A percentile compares a stretch with the other conserved stretches of the same genome.
These are phyloP conservation scores for Escovopsis sp. DNA, from an alignment of 2,329 filamentous ascomycete genomes.

Conservation along the genomic window DNA sequence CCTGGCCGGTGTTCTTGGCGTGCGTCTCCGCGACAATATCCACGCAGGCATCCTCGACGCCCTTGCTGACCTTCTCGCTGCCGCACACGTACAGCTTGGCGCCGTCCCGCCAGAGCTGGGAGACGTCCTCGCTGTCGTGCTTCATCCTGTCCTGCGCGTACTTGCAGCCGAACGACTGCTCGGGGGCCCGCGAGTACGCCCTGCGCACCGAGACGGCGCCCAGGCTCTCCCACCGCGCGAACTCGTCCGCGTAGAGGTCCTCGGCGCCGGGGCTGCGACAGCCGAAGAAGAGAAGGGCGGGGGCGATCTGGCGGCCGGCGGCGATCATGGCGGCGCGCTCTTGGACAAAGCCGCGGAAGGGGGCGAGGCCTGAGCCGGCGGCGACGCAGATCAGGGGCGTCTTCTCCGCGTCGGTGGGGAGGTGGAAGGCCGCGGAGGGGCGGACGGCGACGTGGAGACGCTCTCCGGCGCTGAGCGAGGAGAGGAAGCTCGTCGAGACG, in stretches of 20 bases:
- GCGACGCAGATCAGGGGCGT: conserved; percentile 36
- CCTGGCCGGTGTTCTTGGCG: conserved; percentile 14
- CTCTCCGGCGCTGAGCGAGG: conserved; percentile 28
- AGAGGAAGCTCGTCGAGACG: conserved; percentile 46
- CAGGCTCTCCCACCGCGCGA: conserved; percentile 40
- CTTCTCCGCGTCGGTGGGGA: conserved; percentile 28
- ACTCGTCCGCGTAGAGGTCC: conserved; percentile 42
- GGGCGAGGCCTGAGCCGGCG: conserved; percentile 42
- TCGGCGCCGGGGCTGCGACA: conserved; percentile 41
- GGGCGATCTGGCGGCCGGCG: conserved; percentile 37
- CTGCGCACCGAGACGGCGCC: conserved; percentile 46
- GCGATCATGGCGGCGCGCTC: conserved; percentile 38
- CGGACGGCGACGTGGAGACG: conserved; percentile 34
- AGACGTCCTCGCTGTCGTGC: conserved; percentile 20
- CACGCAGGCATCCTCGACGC: conserved; percentile 25
- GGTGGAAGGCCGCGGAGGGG: conserved; percentile 29
- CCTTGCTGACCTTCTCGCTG: conserved; percentile 33
- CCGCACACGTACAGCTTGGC: conserved; percentile 53
- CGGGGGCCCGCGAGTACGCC: conserved; percentile 35
- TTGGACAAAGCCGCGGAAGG: conserved; percentile 48
- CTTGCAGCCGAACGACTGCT: conserved; percentile 29
- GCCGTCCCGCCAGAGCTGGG: conserved; percentile 24
- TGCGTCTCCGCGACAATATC: conserved; percentile 19
- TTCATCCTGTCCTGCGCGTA: conserved; percentile 32
- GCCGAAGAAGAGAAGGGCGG: conserved; percentile 50